Percentiles rank a stretch among this genome's conserved stretches.
phyloP scores from a whole-genome alignment of 495 filamentous ascomycete genomes.

The Patellaria atrata region DNA sequence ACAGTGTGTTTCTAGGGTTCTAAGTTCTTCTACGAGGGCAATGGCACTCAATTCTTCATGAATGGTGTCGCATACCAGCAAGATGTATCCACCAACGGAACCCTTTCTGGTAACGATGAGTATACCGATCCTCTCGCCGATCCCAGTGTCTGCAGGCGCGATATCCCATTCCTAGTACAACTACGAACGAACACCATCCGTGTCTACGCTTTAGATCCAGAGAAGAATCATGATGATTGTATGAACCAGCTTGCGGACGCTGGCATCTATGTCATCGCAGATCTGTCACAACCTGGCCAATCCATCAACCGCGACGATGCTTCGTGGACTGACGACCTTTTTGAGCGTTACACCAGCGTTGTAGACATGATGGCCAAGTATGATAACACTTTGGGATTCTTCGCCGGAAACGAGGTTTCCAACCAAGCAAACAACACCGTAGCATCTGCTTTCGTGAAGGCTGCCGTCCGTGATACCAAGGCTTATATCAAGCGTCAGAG shows the following conservation, averaged over 20 bases:
- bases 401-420: constrained; percentile 92
- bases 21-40: constrained; percentile 68
- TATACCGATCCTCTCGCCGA: constrained; percentile 64
- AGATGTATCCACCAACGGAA: constrained; percentile 33
- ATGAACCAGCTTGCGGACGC: constrained; percentile 72
- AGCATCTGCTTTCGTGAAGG: constrained; percentile 88
- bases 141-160: constrained; percentile 52
- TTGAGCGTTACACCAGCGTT: constrained; percentile 65
- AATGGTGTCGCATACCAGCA: constrained; percentile 80
- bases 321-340: constrained; percentile 60
- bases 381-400: constrained; percentile 85
- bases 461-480: constrained; percentile 90
- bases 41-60: constrained; percentile 72
- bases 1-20: constrained; percentile 35
- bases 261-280: constrained; percentile 88
- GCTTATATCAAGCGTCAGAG: constrained; percentile 67
- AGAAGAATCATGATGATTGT: constrained; percentile 61
- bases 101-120: constrained; percentile 21
- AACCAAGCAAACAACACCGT: constrained; percentile 69
- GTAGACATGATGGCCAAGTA: constrained; percentile 68
- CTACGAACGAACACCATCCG: constrained; percentile 82
- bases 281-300: constrained; percentile 60
- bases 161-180: constrained; percentile 64
- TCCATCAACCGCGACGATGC: constrained; percentile 79
- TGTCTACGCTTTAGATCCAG: constrained; percentile 81